These are phyloP conservation scores for Melampsora abietis-canadensis DNA, from an alignment of 1,284 basidiomycete species.

Conservation along the genomic window DNA sequence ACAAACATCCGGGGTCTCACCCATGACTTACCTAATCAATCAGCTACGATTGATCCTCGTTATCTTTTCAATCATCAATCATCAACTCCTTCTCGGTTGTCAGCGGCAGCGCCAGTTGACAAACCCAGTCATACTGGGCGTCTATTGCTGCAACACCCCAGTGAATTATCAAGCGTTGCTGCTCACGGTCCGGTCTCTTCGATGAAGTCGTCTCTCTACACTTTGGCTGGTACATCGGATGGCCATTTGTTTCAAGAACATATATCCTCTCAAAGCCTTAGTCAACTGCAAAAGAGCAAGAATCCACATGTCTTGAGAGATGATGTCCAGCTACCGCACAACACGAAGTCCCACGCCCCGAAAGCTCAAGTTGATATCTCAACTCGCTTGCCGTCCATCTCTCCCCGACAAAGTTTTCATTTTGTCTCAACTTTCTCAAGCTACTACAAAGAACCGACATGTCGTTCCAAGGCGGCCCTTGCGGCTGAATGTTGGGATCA, in stretches of 20 bases:
- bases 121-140: background rate
- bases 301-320: background rate
- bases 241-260: constrained; percentile 9
- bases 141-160: background rate
- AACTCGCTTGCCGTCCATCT: background rate
- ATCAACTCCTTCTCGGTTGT: background rate
- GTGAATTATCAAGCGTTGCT: background rate
- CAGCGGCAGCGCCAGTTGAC: background rate
- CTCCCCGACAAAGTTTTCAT: background rate
- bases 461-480: constrained; percentile 29
- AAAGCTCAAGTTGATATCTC: no score
- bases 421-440: background rate
- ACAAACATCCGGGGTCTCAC: background rate
- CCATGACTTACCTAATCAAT: background rate
- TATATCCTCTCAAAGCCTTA: background rate
- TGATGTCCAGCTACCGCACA: background rate
- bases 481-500: constrained; percentile 38
- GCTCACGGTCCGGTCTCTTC: background rate
- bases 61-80: background rate
- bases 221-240: background rate
- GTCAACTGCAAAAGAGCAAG: background rate
- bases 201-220: background rate
- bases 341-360: background rate
- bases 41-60: no score
- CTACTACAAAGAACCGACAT: constrained; percentile 2